Evolutionary conservation across 2,329 filamentous ascomycete species (phyloP).

Genomic region (Torrubiella hemipterigena): DNA sequence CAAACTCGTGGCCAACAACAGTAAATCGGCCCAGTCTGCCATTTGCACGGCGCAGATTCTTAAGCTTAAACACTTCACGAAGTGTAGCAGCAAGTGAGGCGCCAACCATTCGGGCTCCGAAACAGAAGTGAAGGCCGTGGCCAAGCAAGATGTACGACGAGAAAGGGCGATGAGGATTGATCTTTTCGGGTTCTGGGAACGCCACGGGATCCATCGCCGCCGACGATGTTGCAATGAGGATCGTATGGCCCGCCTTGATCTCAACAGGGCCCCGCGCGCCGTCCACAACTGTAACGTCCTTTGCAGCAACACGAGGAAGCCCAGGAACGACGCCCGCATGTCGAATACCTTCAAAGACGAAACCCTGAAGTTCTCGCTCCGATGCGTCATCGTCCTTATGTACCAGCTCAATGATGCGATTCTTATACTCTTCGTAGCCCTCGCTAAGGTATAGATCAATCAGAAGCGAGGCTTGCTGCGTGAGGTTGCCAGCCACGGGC

Average conservation of each 20-base stretch:
- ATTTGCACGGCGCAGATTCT: not conserved
- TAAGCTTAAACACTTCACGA: not conserved
- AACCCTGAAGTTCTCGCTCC: constrained; percentile 53
- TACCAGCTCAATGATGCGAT: constrained; percentile 5
- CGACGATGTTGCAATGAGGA: constrained; percentile 50
- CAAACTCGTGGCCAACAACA: not conserved
- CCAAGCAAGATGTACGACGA: constrained; percentile 55
- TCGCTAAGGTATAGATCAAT: constrained; percentile 1
- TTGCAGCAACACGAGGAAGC: constrained; percentile 43
- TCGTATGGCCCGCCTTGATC: constrained; percentile 43
- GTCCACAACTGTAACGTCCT: constrained; percentile 31
- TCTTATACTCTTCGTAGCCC: constrained; percentile 3
- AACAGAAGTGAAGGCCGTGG: constrained; percentile 47
- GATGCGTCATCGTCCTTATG: constrained; percentile 24
- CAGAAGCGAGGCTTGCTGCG: not conserved
- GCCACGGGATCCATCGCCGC: constrained; percentile 42
- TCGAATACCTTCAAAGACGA: constrained; percentile 60
- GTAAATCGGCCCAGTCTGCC: not conserved
- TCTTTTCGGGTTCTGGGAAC: constrained; percentile 48
- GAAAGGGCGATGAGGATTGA: constrained; percentile 52
- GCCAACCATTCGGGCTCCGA: constrained; percentile 28
- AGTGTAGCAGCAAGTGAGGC: not conserved
- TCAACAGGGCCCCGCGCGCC: constrained; percentile 38
- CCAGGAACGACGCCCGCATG: constrained; percentile 48
- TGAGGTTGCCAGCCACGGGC: not conserved